Conservation (phyloP, 768 basidiomycete genomes). For the Collybia nuda region DNA sequence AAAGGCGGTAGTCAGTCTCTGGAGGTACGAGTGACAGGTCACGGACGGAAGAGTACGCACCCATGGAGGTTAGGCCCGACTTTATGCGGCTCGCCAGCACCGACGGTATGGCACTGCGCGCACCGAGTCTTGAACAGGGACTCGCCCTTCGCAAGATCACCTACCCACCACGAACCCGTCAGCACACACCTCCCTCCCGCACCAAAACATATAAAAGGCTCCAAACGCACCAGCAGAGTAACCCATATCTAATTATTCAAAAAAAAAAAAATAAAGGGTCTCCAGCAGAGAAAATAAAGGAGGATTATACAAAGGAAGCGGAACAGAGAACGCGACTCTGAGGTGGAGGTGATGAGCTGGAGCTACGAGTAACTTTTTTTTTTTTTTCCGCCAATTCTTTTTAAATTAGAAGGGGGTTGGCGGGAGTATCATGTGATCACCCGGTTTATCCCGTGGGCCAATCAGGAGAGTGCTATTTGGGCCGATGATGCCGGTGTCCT, state of each 20-base stretch:
- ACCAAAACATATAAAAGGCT: no score
- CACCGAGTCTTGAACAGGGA: slow-evolving; percentile 95
- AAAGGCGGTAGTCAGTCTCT: slow-evolving; percentile 1
- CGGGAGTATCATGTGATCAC: slow-evolving; percentile 13
- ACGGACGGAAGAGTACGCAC: slow-evolving; percentile 44
- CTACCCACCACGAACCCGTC: slow-evolving; percentile 40
- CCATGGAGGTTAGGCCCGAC: slow-evolving; percentile 97
- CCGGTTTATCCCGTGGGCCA: slow-evolving; percentile 21
- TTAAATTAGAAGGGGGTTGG: slow-evolving; percentile 10
- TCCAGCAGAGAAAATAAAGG: slow-evolving; percentile 3
- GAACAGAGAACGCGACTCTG: slow-evolving; percentile 7
- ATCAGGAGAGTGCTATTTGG: slow-evolving; percentile 9
- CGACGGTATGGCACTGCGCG: slow-evolving; percentile 91
- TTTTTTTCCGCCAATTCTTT: no score
- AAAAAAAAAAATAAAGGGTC: slow-evolving; percentile 1
- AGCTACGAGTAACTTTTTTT: slow-evolving; percentile 1
- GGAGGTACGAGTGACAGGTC: background rate
- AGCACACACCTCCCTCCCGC: no score
- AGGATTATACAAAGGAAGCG: slow-evolving; percentile 15
- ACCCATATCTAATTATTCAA: slow-evolving; percentile 33
- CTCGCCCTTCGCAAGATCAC: slow-evolving; percentile 90
- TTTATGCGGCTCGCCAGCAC: slow-evolving; percentile 74
- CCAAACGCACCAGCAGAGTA: slow-evolving; percentile 42
- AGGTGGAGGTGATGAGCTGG: slow-evolving; percentile 12
- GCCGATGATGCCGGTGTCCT: background rate